Percentiles rank a stretch among this genome's conserved stretches.
Conservation (phyloP, 768 basidiomycete genomes). For the Cubamyces sp. region DNA sequence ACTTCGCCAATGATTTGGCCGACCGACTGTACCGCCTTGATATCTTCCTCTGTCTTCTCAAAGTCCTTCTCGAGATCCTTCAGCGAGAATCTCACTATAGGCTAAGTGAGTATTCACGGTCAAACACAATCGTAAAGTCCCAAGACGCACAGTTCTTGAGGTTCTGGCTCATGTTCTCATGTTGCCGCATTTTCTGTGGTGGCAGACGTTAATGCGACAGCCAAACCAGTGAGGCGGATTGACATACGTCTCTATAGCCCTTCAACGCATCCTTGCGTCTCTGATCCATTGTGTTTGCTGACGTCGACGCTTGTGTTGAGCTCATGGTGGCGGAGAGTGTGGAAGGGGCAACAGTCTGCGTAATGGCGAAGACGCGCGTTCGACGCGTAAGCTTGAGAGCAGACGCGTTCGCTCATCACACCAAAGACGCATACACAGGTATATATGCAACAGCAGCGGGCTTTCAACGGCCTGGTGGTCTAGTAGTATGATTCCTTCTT, state of each 20-base stretch:
- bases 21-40: slow-evolving; percentile 98
- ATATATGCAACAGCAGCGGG: background rate
- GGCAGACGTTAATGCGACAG: slow-evolving; percentile 16
- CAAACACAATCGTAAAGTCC: background rate
- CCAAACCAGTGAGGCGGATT: background rate
- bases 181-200: slow-evolving; percentile 88
- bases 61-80: slow-evolving; percentile 88
- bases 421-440: background rate
- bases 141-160: slow-evolving; percentile 82
- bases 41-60: slow-evolving; percentile 97
- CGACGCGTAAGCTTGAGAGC: slow-evolving; percentile 25
- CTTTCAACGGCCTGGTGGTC: slow-evolving; percentile 21
- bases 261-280: slow-evolving; percentile 75
- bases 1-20: slow-evolving; percentile 99
- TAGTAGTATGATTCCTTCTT: slow-evolving; percentile 30
- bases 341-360: background rate
- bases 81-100: slow-evolving; percentile 84
- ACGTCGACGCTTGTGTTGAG: slow-evolving; percentile 33
- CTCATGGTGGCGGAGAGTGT: slow-evolving; percentile 18
- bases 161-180: slow-evolving; percentile 83
- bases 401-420: background rate
- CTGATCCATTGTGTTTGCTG: slow-evolving; percentile 62
- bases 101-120: background rate
- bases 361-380: slow-evolving; percentile 10
- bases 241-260: slow-evolving; percentile 70